Evolutionary conservation across 1,284 basidiomycete genomes (phyloP).

Genomic region (Athelia sp.): DNA sequence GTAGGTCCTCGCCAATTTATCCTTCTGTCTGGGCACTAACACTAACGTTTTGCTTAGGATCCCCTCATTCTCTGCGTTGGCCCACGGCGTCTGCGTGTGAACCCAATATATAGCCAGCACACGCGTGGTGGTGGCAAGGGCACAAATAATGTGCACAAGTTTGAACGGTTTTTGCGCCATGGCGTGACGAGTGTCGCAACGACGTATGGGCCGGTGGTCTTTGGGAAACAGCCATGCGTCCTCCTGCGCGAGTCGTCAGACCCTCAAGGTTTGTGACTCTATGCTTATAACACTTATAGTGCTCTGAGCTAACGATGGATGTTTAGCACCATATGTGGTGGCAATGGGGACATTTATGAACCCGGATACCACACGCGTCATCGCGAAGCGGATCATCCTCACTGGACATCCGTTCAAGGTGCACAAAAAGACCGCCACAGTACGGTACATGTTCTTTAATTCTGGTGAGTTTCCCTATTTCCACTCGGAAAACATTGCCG

Average conservation of each 20-base stretch:
- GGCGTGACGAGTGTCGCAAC: constrained; percentile 81
- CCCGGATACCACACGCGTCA: constrained; percentile 87
- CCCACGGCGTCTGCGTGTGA: constrained; percentile 78
- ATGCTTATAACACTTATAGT: neutral
- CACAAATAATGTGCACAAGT: constrained; percentile 96
- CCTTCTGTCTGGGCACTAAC: neutral
- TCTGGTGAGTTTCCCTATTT: too few species aligned
- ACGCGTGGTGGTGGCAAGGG: constrained; percentile 86
- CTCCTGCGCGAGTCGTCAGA: constrained; percentile 68
- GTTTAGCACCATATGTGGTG: constrained; percentile 76
- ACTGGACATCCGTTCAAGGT: constrained; percentile 97
- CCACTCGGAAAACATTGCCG: constrained; percentile 18
- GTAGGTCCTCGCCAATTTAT: constrained; percentile 31
- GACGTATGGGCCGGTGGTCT: constrained; percentile 84
- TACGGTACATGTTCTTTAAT: constrained; percentile 99
- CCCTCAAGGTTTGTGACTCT: constrained; percentile 45
- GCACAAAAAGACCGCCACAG: constrained; percentile 96
- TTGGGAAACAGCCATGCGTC: constrained; percentile 81
- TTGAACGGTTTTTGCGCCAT: constrained; percentile 88
- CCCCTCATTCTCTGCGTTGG: constrained; percentile 87
- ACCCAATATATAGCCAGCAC: constrained; percentile 91
- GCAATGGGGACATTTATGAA: constrained; percentile 88
- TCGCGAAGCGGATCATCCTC: constrained; percentile 90
- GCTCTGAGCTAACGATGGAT: neutral
- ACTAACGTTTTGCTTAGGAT: constrained; percentile 60